Evolutionary conservation across 306 rosid genomes (phyloP), one percentile per base, ranked within the genome.

Genomic region (Rubus idaeus): DNA sequence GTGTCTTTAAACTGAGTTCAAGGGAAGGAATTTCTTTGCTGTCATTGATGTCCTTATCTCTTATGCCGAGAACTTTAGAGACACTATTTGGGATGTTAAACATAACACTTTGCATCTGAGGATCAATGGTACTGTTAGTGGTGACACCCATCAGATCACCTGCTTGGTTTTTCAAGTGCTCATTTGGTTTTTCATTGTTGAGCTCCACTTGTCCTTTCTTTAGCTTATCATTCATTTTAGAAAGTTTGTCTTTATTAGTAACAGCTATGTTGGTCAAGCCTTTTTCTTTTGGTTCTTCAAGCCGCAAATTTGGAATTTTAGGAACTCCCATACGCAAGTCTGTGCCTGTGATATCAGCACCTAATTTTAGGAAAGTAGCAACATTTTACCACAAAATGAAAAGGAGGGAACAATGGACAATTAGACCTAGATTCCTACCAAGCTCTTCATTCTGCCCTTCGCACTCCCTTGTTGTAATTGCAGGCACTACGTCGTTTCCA

Each of bases 1-100:
- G 83, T 74, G 87, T 82, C 83, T 83, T 84, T 81, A 89, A 76
- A 67, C 82, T 75, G 51, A 86, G 81, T 79, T 87, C 91, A 52
- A 89, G 88, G n/a, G 86, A 87, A 13, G 87, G 87, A 72, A 73
- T 78, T 63, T 81, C 86, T 58, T 84, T 66, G 49, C 61, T 55
- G 46, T 47, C 81, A 75, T 74, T 26, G 63, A 14, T 35, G 23
- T 40, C 61, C 55, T 70, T 71, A 40, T 58, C 73, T n/a, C 58
- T 77, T 57, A 18, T 45, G 37, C 49, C 12, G 18, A 73, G 40
- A 20, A 12, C 64, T 58, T 77, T 74, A 40, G 53, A 62, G 52
- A 47, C 46, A 26, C 68, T 70, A 50, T 58, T 74, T 64, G 76
- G 30, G 74, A 74, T 75, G 50, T 75, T 78, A 79, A 81, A 82